phyloP scores from a whole-genome alignment of 2,329 filamentous ascomycete genomes.

The Pseudocercospora fijiensis region DNA sequence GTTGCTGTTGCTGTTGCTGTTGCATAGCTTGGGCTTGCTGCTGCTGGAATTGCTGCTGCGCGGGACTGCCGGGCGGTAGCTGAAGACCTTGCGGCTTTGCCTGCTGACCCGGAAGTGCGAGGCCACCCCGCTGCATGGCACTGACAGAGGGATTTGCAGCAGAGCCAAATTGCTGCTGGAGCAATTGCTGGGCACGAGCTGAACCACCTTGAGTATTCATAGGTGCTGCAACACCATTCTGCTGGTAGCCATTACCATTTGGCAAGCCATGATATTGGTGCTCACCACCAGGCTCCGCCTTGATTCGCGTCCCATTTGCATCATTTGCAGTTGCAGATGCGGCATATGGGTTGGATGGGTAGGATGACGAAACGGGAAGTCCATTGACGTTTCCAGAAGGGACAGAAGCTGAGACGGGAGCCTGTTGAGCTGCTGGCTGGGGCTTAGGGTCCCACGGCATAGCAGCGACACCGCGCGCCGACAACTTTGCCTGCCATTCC shows the following conservation, averaged over 20 bases:
- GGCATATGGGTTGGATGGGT: constrained; percentile 22
- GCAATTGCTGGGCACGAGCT: constrained; percentile 53
- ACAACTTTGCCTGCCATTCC: constrained; percentile 93
- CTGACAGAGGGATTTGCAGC: constrained; percentile 66
- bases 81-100: constrained; percentile 39
- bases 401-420: constrained; percentile 31
- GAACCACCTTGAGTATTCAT: constrained; percentile 42
- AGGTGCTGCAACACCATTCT: constrained; percentile 19
- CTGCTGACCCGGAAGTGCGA: constrained; percentile 37
- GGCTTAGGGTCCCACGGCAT: constrained; percentile 96
- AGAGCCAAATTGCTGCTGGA: constrained; percentile 60
- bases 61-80: constrained; percentile 40
- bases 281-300: constrained; percentile 51
- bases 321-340: constrained; percentile 30
- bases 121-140: constrained; percentile 50
- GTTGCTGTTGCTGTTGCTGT: constrained; percentile 35
- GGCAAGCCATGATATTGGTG: constrained; percentile 35
- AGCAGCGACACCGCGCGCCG: constrained; percentile 75
- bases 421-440: constrained; percentile 43
- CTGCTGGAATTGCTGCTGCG: constrained; percentile 37
- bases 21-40: constrained; percentile 44
- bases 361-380: constrained; percentile 23
- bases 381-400: constrained; percentile 26
- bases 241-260: constrained; percentile 28
- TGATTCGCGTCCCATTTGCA: constrained; percentile 50